These are phyloP conservation scores for Phialemonium atrogriseum DNA, from an alignment of 2,329 filamentous ascomycete species.

Conservation along the genomic window DNA sequence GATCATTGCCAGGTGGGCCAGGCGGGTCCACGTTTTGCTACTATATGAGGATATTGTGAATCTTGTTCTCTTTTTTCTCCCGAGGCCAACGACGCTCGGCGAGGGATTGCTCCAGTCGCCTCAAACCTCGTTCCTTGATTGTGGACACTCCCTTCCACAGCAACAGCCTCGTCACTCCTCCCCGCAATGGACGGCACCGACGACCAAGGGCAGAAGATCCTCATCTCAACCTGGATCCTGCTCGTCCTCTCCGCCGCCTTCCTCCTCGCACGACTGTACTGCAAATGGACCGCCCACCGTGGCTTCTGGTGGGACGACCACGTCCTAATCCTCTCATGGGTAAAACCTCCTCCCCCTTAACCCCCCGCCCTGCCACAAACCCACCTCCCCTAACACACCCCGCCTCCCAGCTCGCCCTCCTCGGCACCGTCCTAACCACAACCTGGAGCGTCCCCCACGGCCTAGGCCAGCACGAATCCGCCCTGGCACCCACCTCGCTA, in stretches of 20 bases:
- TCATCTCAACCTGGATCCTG: slow-evolving; percentile 13
- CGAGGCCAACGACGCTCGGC: no score
- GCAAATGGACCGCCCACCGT: slow-evolving; percentile 11
- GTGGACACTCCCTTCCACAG: no score
- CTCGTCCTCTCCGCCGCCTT: slow-evolving; percentile 9
- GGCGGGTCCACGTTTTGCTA: no score
- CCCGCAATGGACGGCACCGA: slow-evolving; percentile 6
- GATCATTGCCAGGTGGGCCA: no score
- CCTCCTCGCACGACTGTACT: slow-evolving; percentile 11
- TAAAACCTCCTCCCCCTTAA: slow-evolving; percentile 4
- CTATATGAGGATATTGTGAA: no score
- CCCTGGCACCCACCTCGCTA: slow-evolving; percentile 10
- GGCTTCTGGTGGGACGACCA: slow-evolving; percentile 16
- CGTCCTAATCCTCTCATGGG: slow-evolving; percentile 13
- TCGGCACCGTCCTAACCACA: slow-evolving; percentile 11
- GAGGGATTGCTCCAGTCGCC: no score
- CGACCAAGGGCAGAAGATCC: slow-evolving; percentile 12
- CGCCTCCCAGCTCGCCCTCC: slow-evolving; percentile 13
- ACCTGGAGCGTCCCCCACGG: slow-evolving; percentile 11
- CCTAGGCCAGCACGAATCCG: slow-evolving; percentile 12
- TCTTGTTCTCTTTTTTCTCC: no score
- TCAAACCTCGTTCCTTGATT: no score
- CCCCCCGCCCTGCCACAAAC: background rate
- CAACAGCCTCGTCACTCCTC: no score
- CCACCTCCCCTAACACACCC: background rate